Evolutionary conservation across 2,329 filamentous ascomycete genomes (phyloP), one percentile per base, ranked within the genome.

Genomic region (Tolypocladium paradoxum): DNA sequence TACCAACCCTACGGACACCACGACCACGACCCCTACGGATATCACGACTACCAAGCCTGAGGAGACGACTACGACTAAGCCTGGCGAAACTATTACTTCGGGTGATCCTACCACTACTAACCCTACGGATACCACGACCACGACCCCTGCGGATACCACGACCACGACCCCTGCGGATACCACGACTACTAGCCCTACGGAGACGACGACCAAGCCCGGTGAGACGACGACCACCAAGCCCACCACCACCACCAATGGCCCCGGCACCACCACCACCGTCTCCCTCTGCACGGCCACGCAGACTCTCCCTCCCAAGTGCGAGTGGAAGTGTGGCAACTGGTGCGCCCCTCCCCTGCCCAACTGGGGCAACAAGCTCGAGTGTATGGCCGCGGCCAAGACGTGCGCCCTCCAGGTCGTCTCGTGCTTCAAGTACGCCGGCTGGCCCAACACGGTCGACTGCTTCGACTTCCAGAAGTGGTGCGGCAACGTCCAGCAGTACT

Each of bases 291-390:
- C 73, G 11, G 66, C 71, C 48, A 78, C 75, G 27, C 63, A 68
- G 27, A 69, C 72, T 12, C 63, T 72, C 27, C 72, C 76, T 11
- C 65, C 75, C 48, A 69, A 65, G 33, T 81, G 78, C 64, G 78
- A 81, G 62, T 81, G 78, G 65, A 68, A 73, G 57, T 75, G 74
- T 57, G 79, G 78, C 48, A 73, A 70, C 55, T 82, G 78, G 77
- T 80, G 76, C 61, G 72, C 72, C 37, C 70, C 69, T 47, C 70
- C 76, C 16, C 63, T 81, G 14, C 77, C 77, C 27, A 66, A 73
- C 58, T 82, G 73, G 66, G 62, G 64, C 40, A 69, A 78, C 60
- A 57, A 67, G 53, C 56, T 61, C 43, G 63, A 65, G 47, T 82
- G 78, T 64, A 60, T 65, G 49, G 58, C 57, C 11, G 71, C 74